These are phyloP conservation scores for Hibiscus syriacus DNA, from an alignment of 345 rosid species.

Conservation along the genomic window DNA sequence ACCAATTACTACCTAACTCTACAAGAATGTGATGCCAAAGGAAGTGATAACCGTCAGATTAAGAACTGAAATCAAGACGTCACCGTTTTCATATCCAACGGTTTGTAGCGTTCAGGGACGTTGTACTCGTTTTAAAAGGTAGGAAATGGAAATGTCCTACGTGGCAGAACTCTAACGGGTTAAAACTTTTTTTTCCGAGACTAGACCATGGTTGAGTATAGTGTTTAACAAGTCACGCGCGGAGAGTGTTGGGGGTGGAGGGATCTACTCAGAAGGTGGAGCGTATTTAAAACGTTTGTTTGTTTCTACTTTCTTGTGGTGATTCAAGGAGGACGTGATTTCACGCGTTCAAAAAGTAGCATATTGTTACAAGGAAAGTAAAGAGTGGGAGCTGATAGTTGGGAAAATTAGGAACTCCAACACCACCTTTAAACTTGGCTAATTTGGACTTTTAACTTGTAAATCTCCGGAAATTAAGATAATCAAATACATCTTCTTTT, in stretches of 20 bases:
- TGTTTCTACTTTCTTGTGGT: too few species aligned
- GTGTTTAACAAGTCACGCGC: constrained; percentile 27
- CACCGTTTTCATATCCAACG: constrained; percentile 5
- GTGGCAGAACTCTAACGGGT: too few species aligned
- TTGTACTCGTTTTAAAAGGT: too few species aligned
- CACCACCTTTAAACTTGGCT: background rate
- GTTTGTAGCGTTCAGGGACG: background rate
- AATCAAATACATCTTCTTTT: too few species aligned
- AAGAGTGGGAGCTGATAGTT: background rate
- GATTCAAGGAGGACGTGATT: background rate
- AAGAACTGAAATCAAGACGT: background rate
- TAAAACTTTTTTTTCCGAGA: too few species aligned
- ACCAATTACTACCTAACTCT: background rate
- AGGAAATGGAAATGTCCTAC: too few species aligned
- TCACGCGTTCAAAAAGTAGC: background rate
- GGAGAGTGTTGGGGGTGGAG: background rate
- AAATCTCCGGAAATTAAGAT: too few species aligned
- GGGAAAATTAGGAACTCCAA: too few species aligned
- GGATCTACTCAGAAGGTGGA: background rate
- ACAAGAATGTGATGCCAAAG: background rate
- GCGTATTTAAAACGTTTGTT: background rate
- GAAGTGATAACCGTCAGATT: constrained; percentile 5
- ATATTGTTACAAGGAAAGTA: background rate
- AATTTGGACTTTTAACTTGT: too few species aligned
- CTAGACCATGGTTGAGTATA: constrained; percentile 6